Evolutionary conservation across 2,329 filamentous ascomycete species (phyloP).

Genomic region (Lachnellula willkommii): DNA sequence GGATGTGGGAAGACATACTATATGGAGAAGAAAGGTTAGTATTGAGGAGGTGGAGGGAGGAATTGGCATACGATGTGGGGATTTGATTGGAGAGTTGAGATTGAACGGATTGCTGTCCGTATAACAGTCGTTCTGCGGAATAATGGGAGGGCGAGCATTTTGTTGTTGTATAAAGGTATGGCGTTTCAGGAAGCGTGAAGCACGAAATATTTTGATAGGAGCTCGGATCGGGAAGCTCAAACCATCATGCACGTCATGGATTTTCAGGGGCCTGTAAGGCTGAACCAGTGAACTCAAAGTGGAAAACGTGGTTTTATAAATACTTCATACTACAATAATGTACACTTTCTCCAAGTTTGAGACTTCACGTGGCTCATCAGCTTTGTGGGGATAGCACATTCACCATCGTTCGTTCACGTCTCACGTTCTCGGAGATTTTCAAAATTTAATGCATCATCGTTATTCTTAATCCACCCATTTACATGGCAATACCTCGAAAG

Average conservation of each 20-base stretch:
- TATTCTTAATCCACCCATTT: conserved; percentile 15
- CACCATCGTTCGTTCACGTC: background rate
- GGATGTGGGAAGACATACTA: conserved; percentile 55
- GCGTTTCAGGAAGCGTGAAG: background rate
- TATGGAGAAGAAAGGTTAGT: background rate
- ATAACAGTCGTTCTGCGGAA: conserved; percentile 10
- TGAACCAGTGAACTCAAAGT: conserved; percentile 1
- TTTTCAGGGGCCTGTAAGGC: conserved; percentile 9
- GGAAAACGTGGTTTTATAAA: too few species aligned
- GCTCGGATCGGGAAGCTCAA: conserved; percentile 7
- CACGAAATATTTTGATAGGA: background rate
- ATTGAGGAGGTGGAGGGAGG: background rate
- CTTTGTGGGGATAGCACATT: background rate
- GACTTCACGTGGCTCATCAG: background rate
- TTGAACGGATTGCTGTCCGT: conserved; percentile 7
- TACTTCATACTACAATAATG: background rate
- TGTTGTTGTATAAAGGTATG: background rate
- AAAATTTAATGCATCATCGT: conserved; percentile 16
- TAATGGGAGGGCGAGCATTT: conserved; percentile 1
- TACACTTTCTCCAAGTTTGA: background rate
- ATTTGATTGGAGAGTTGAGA: conserved; percentile 29
- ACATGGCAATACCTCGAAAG: conserved; percentile 14
- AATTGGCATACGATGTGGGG: conserved; percentile 26
- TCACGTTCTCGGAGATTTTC: background rate
- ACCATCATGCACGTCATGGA: conserved; percentile 12